Base-by-base conservation (phyloP, 495 filamentous ascomycete genomes). In the Thozetella sp. region DNA sequence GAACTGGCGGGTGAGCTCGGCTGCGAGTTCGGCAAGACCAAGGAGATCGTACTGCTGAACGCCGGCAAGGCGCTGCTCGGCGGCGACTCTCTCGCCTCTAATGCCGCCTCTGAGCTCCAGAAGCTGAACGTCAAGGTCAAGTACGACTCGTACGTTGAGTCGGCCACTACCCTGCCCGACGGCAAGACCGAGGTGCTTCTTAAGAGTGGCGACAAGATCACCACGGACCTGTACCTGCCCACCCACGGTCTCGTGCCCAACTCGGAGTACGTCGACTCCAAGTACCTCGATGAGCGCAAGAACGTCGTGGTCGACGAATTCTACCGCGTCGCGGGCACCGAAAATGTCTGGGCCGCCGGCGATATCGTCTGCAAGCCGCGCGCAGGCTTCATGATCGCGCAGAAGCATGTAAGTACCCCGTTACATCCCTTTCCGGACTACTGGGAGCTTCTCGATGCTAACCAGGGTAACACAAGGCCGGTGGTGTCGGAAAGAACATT, bases 211-310 rank as follows among this genome's bases (percentile, higher is more conserved):
- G 72, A 80, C 54, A 75, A 63, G 34, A 54, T 81, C 54, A 53
- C 59, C 0, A 81, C 83, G 0, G 87, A 90, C 64, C 54, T 89
- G 19, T 89, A 88, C 72, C 80, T 91, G 53, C 81, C 88, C 2
- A 86, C 86, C 2, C 84, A 78, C 54, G 88, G 88, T 22, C 74
- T 81, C 12, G 46, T 77, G 0, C 84, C 88, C 46, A 91, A 91
- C 75, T 84, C 81, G 50, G 75, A 75, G 19, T 91, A 83, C 71
- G 65, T 91, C 20, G 76, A 83, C 3, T 63, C 68, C 11, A 60
- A 73, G 23, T 69, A 84, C 50, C 76, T 89, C 2, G 79, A 82
- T 34, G 56, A 68, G 11, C 61, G 69, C 24, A 83, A 80, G 27
- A 86, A 78, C 70, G 80, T 90, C 60, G 58, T 69, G 30, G 81